These are phyloP conservation scores for Penicillium herquei DNA, from an alignment of 495 filamentous ascomycete genomes.

Conservation along the genomic window DNA sequence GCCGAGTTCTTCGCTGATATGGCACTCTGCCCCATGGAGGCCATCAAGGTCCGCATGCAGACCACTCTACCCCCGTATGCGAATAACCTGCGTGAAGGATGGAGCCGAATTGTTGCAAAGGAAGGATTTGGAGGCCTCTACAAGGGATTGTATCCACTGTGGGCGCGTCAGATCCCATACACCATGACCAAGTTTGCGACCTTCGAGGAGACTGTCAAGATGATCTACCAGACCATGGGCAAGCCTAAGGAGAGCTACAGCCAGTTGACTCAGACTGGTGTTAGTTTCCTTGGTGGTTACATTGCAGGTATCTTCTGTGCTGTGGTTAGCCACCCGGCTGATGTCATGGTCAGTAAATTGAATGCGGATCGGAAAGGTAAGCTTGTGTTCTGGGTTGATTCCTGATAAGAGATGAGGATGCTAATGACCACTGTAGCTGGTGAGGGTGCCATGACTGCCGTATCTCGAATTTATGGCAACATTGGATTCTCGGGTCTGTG, in stretches of 20 bases:
- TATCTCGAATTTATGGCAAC: constrained; percentile 67
- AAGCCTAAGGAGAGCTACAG: constrained; percentile 65
- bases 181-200: constrained; percentile 78
- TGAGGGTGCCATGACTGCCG: constrained; percentile 59
- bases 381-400: constrained; percentile 14
- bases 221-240: constrained; percentile 61
- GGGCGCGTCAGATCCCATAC: constrained; percentile 71
- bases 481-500: constrained; percentile 69
- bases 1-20: constrained; percentile 72
- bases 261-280: constrained; percentile 63
- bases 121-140: constrained; percentile 62
- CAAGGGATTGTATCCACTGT: constrained; percentile 68
- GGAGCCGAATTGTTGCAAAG: constrained; percentile 56
- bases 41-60: constrained; percentile 73
- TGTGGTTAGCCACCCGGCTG: constrained; percentile 61
- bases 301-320: constrained; percentile 72
- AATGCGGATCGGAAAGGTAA: constrained; percentile 62
- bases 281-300: constrained; percentile 68
- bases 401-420: neutral
- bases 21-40: constrained; percentile 65
- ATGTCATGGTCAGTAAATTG: constrained; percentile 74
- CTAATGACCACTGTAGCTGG: constrained; percentile 45
- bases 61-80: constrained; percentile 68
- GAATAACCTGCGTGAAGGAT: constrained; percentile 58
- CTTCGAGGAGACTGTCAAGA: constrained; percentile 65